Conservation (phyloP, 2,329 filamentous ascomycete genomes). For the Paracoccidioides lutzii region DNA sequence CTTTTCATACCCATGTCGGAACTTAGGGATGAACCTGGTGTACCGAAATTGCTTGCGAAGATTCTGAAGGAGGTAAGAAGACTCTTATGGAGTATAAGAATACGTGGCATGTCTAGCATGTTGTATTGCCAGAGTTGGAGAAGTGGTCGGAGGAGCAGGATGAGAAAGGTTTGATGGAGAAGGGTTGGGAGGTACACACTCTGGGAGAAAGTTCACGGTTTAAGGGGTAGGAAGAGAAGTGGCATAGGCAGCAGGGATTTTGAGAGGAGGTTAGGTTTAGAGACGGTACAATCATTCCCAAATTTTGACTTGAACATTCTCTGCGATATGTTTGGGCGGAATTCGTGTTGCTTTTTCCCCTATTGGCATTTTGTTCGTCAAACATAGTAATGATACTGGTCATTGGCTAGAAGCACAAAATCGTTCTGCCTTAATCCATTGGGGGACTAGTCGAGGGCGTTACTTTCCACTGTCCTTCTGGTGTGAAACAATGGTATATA, state of each 20-base stretch:
- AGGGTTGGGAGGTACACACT: conserved; percentile 54
- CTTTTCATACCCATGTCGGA: conserved; percentile 63
- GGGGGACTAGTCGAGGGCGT: too few species aligned
- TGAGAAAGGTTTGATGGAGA: conserved; percentile 45
- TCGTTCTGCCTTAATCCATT: too few species aligned
- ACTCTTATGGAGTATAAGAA: conserved; percentile 66
- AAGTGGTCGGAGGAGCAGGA: conserved; percentile 55
- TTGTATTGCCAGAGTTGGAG: conserved; percentile 52
- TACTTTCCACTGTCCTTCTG: not conserved
- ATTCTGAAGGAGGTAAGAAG: conserved; percentile 56
- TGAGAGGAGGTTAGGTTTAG: conserved; percentile 15
- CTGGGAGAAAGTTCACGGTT: conserved; percentile 66
- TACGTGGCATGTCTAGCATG: conserved; percentile 67
- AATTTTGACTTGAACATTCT: not conserved
- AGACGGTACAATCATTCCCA: not conserved
- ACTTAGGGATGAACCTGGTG: conserved; percentile 57
- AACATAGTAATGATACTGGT: not conserved
- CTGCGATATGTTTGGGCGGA: not conserved
- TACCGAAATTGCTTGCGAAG: conserved; percentile 57
- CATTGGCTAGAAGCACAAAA: not conserved
- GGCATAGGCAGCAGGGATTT: conserved; percentile 52
- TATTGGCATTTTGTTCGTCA: not conserved
- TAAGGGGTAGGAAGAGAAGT: conserved; percentile 63
- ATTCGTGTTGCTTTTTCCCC: not conserved
- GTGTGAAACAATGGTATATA: not conserved